Evolutionary conservation across 495 filamentous ascomycete genomes (phyloP), one percentile per base, ranked within the genome.

Genomic region (Acidiella bohemica): DNA sequence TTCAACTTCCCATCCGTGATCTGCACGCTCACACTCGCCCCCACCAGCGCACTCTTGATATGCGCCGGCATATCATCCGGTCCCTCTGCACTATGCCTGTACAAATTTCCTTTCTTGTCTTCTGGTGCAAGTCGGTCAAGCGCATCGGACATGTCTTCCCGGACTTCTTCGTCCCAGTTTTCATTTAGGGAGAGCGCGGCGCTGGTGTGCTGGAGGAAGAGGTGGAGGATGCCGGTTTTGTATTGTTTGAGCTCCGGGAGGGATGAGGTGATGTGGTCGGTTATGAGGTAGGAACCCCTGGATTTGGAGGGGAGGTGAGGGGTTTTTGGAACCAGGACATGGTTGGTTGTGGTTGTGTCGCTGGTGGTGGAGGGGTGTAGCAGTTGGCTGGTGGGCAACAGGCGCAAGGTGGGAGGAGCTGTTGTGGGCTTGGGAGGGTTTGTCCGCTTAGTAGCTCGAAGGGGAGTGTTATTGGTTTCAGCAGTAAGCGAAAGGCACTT

Each of bases 1-100:
- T 70, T 72, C 57, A 97, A 59, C 50, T 71, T 75, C 8, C 90
- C 90, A 50, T 97, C 74, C 44, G 70, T 75, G 54, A 97, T 92
- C 5, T 92, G 90, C 36, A 97, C 78, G 5, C 74, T 84, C 5
- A 97, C 76, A 39, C 76, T 87, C 12, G 85, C 82, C 9, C 90
- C 90, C 37, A 96, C 75, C 31, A 97, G 60, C 0, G 85, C 76
- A 28, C 76, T 82, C 59, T 97, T 97, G 56, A 97, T 75, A 66
- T 97, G 90, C 34, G 86, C 88, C 76, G 81, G 83, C 81, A 93
- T 93, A 67, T 93, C 85, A 67, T 93, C 85, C 45, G 64, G 63
- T 22, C 88, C 90, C 69, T 96, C 88, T 0, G 83, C 88, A 50
- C 68, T 70, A 67, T 97, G 90, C 37, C 85, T 67, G 65, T 97